Conservation (phyloP, 257 asterid genomes). For the Marsdenia floribunda region DNA sequence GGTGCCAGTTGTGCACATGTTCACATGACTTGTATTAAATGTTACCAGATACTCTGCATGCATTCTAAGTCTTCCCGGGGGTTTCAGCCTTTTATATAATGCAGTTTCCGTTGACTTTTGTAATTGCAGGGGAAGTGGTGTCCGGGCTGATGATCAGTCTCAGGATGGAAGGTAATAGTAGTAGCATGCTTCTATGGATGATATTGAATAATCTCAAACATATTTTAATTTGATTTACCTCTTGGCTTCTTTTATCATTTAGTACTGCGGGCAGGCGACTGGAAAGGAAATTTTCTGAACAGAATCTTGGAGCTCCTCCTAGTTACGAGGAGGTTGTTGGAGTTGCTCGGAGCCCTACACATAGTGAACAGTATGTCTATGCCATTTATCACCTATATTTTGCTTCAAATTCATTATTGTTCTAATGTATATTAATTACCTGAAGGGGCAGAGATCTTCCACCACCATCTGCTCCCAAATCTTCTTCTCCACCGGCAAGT, state of each 20-base stretch:
- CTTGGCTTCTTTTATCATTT: constrained; percentile 18
- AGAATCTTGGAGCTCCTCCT: constrained; percentile 72
- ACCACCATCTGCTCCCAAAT: constrained; percentile 53
- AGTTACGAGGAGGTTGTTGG: constrained; percentile 79
- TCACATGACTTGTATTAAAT: background rate
- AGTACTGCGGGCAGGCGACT: constrained; percentile 40
- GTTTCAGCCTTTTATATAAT: background rate
- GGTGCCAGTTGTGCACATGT: background rate
- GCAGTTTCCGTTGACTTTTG: constrained; percentile 3
- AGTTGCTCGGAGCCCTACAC: constrained; percentile 63
- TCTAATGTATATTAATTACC: constrained; percentile 22
- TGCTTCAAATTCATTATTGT: constrained; percentile 20
- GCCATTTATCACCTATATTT: constrained; percentile 13
- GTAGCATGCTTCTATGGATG: background rate
- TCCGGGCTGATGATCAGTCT: constrained; percentile 63
- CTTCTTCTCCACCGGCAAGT: constrained; percentile 45
- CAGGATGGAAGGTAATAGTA: constrained; percentile 76
- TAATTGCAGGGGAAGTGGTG: constrained; percentile 59
- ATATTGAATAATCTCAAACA: background rate
- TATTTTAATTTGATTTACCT: background rate
- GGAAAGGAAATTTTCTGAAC: constrained; percentile 62
- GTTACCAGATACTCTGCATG: background rate
- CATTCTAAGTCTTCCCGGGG: background rate
- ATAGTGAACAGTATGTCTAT: constrained; percentile 55
- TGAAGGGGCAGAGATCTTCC: constrained; percentile 71